Conservation (phyloP, 495 filamentous ascomycete genomes). For the Choiromyces venosus region DNA sequence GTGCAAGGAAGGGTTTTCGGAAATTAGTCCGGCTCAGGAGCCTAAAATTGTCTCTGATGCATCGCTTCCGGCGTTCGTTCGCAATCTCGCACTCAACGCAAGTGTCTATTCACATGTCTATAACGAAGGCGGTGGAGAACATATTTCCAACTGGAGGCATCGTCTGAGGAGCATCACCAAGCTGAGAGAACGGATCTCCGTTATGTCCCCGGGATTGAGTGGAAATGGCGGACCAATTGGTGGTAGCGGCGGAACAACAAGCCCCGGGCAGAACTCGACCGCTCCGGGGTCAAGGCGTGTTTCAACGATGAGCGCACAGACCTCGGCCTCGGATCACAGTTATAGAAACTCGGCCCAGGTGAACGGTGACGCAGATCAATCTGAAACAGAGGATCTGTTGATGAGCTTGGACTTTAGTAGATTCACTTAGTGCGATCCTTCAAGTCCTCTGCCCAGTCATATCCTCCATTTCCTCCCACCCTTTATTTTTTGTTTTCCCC, state of each 20-base stretch:
- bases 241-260: constrained; percentile 18
- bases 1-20: constrained; percentile 75
- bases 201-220: constrained; percentile 5
- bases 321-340: constrained; percentile 24
- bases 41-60: constrained; percentile 78
- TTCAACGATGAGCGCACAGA: constrained; percentile 33
- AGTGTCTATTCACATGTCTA: constrained; percentile 89
- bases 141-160: constrained; percentile 83
- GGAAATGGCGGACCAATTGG: constrained; percentile 13
- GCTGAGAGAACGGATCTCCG: constrained; percentile 58
- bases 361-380: constrained; percentile 30
- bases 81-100: constrained; percentile 86
- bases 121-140: constrained; percentile 74
- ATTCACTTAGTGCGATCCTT: constrained; percentile 33
- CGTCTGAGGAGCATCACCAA: constrained; percentile 77
- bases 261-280: constrained; percentile 13
- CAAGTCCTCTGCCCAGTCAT: background rate
- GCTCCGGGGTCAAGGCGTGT: constrained; percentile 29
- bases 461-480: background rate
- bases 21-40: constrained; percentile 79
- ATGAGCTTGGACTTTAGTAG: constrained; percentile 40
- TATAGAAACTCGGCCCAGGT: constrained; percentile 27
- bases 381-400: constrained; percentile 39
- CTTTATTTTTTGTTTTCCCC: background rate
- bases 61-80: constrained; percentile 76